These are phyloP conservation scores for Tubosaeta sp. DNA, from an alignment of 768 basidiomycete genomes.

Conservation along the genomic window DNA sequence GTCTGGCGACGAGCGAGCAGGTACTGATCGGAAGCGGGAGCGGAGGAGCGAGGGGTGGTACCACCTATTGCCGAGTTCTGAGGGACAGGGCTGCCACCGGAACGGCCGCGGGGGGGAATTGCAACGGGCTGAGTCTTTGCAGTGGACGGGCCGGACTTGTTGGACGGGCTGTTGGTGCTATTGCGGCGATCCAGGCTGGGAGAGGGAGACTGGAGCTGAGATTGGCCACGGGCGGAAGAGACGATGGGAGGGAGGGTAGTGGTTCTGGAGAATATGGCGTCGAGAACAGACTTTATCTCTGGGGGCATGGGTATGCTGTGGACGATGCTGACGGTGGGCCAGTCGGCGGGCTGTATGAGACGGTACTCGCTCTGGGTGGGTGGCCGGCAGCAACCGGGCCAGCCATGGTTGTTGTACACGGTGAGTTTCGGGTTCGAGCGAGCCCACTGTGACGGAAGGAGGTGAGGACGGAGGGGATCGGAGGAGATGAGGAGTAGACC, in stretches of 20 bases:
- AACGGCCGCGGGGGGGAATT: slow-evolving; percentile 45
- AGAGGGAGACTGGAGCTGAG: slow-evolving; percentile 27
- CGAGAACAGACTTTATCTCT: slow-evolving; percentile 66
- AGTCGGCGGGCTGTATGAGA: slow-evolving; percentile 67
- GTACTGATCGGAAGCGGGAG: slow-evolving; percentile 40
- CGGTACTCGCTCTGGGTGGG: slow-evolving; percentile 57
- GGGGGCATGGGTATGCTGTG: slow-evolving; percentile 70
- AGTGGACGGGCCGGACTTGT: slow-evolving; percentile 31
- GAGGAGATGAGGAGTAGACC: slow-evolving; percentile 38
- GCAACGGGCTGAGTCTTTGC: slow-evolving; percentile 35
- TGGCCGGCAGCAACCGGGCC: slow-evolving; percentile 88
- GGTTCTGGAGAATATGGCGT: slow-evolving; percentile 44
- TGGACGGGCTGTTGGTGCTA: slow-evolving; percentile 32
- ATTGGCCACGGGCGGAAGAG: slow-evolving; percentile 28
- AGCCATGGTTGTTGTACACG: slow-evolving; percentile 68
- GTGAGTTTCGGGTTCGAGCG: slow-evolving; percentile 52
- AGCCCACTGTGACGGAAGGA: slow-evolving; percentile 57
- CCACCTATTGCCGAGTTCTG: slow-evolving; percentile 19
- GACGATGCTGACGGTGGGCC: slow-evolving; percentile 73
- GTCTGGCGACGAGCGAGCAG: slow-evolving; percentile 46
- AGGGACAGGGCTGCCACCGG: slow-evolving; percentile 47
- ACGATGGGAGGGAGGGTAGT: slow-evolving; percentile 30
- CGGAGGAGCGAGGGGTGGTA: slow-evolving; percentile 30
- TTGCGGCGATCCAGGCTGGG: slow-evolving; percentile 44
- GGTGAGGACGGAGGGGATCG: slow-evolving; percentile 24